Evolutionary conservation across 2,329 filamentous ascomycete species (phyloP).

Genomic region (Tolypocladium endophyticum): DNA sequence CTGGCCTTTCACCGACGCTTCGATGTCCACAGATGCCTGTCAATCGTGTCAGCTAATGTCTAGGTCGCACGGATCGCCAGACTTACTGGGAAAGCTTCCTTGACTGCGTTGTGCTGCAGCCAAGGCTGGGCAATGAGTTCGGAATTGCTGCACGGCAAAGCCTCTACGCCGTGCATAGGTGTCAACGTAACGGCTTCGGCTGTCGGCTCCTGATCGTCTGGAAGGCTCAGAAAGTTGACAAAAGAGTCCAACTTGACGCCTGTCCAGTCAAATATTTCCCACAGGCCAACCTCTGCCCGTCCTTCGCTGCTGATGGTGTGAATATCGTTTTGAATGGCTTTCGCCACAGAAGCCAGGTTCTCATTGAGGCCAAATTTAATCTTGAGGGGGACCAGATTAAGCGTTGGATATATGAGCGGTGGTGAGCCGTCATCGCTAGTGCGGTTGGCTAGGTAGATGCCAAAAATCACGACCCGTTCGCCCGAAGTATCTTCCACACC

Average conservation of each 20-base stretch:
- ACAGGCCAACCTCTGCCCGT: slow-evolving; percentile 50
- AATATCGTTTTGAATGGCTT: slow-evolving; percentile 57
- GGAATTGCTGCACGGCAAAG: neutral
- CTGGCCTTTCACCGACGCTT: slow-evolving; percentile 21
- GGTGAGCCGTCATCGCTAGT: slow-evolving; percentile 38
- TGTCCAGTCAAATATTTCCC: slow-evolving; percentile 67
- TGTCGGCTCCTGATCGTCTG: slow-evolving; percentile 8
- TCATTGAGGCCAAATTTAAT: slow-evolving; percentile 28
- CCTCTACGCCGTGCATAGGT: neutral
- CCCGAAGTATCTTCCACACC: slow-evolving; percentile 1
- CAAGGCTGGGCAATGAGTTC: slow-evolving; percentile 4
- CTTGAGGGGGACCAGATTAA: slow-evolving; percentile 67
- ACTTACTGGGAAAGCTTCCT: slow-evolving; percentile 18
- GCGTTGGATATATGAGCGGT: slow-evolving; percentile 49
- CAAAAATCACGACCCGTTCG: slow-evolving; percentile 44
- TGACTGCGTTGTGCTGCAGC: slow-evolving; percentile 12
- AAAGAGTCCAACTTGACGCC: slow-evolving; percentile 59
- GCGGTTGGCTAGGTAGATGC: slow-evolving; percentile 77
- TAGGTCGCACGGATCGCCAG: neutral
- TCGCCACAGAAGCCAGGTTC: slow-evolving; percentile 40
- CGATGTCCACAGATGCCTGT: slow-evolving; percentile 30
- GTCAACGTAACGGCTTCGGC: neutral
- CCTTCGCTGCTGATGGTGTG: slow-evolving; percentile 40
- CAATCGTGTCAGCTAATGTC: neutral
- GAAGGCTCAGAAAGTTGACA: slow-evolving; percentile 68